A percentile compares a stretch with the other conserved stretches of the same genome.
Evolutionary conservation across 805 yeast species (phyloP).

Genomic region (Nakazawaea anatomiae): DNA sequence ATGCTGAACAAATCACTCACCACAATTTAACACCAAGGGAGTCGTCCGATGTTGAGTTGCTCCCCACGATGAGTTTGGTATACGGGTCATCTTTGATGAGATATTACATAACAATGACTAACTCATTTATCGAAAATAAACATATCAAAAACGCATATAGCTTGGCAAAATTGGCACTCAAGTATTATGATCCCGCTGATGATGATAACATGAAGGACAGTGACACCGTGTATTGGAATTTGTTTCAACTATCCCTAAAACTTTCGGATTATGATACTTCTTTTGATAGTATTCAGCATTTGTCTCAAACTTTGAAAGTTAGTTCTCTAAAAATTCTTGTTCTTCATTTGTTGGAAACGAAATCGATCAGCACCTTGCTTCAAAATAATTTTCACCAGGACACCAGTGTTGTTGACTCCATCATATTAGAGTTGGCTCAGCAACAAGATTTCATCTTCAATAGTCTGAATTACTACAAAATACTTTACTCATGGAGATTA

Average conservation of each 20-base stretch:
- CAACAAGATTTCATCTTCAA: slow-evolving; percentile 5
- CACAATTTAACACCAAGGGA: slow-evolving; percentile 15
- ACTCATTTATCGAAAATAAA: slow-evolving; percentile 26
- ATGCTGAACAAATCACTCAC: slow-evolving; percentile 22
- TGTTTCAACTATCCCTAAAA: slow-evolving; percentile 25
- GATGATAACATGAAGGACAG: slow-evolving; percentile 17
- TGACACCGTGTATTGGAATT: slow-evolving; percentile 16
- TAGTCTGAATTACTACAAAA: slow-evolving; percentile 37
- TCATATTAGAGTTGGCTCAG: slow-evolving; percentile 1
- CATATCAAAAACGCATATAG: slow-evolving; percentile 10
- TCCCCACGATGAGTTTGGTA: slow-evolving; percentile 12
- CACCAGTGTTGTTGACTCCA: slow-evolving; percentile 4
- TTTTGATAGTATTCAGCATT: slow-evolving; percentile 14
- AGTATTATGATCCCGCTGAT: slow-evolving; percentile 10
- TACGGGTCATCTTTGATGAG: slow-evolving; percentile 25
- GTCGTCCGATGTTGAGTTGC: not conserved
- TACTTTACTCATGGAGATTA: slow-evolving; percentile 45
- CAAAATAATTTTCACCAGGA: slow-evolving; percentile 1
- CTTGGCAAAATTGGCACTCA: slow-evolving; percentile 13
- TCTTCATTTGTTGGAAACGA: slow-evolving; percentile 7
- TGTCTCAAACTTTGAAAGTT: not conserved
- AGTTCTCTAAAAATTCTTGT: slow-evolving; percentile 6
- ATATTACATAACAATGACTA: slow-evolving; percentile 32
- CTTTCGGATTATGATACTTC: slow-evolving; percentile 24
- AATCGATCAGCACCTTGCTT: not conserved